phyloP scores from a whole-genome alignment of 495 filamentous ascomycete genomes.

The Aspergillus sclerotiicarbonarius region DNA sequence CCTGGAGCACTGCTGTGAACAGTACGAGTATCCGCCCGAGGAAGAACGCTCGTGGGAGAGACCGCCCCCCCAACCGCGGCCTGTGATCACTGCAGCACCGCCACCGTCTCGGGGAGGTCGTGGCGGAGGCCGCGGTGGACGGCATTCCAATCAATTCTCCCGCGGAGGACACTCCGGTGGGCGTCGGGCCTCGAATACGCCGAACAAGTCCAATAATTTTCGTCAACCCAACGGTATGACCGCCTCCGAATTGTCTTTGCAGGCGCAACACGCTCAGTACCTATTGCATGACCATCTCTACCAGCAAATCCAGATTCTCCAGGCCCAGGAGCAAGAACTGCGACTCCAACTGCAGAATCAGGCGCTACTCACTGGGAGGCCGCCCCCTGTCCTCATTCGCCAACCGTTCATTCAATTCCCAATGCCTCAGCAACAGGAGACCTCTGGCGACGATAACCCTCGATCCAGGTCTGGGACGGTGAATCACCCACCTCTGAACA shows the following conservation, averaged over 20 bases:
- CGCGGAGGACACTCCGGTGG: constrained; percentile 45
- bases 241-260: constrained; percentile 42
- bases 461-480: constrained; percentile 41
- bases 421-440: constrained; percentile 41
- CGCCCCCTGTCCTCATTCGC: constrained; percentile 46
- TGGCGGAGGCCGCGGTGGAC: constrained; percentile 58
- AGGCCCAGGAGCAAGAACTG: constrained; percentile 63
- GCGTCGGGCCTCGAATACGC: constrained; percentile 55
- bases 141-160: constrained; percentile 46
- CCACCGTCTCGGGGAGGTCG: constrained; percentile 48
- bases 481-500: constrained; percentile 49
- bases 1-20: constrained; percentile 75
- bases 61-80: constrained; percentile 60
- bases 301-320: constrained; percentile 62
- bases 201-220: constrained; percentile 36
- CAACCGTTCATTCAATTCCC: constrained; percentile 47
- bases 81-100: constrained; percentile 54
- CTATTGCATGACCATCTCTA: constrained; percentile 58
- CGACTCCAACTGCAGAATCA: constrained; percentile 61
- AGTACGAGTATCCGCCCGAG: constrained; percentile 81
- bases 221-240: constrained; percentile 34
- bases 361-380: constrained; percentile 50
- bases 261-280: constrained; percentile 51
- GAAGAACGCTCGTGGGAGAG: constrained; percentile 76
- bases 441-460: constrained; percentile 38